Conservation (phyloP, 768 basidiomycete genomes). For the Suillus ampliporus region DNA sequence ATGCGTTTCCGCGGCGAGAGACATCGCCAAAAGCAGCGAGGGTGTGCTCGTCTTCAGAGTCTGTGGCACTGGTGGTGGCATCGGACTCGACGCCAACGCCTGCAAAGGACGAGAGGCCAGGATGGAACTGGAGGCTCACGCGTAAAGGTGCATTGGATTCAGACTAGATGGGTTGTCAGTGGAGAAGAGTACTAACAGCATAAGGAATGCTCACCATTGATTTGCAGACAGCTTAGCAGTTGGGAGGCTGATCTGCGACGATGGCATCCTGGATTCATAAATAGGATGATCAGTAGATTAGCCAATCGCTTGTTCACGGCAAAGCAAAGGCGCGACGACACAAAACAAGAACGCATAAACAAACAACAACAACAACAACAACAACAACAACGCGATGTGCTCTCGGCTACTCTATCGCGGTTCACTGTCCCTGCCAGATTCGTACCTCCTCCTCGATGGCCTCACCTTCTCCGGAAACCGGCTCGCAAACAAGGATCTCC, state of each 20-base stretch:
- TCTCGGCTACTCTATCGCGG: too few species aligned
- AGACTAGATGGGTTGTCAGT: neutral
- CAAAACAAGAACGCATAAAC: neutral
- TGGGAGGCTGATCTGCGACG: too few species aligned
- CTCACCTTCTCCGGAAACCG: constrained; percentile 67
- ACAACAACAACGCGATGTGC: neutral
- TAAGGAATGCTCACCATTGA: constrained; percentile 4
- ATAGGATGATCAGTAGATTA: too few species aligned
- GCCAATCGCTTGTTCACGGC: too few species aligned
- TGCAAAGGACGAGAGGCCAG: neutral
- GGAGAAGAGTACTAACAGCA: too few species aligned
- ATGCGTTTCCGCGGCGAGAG: too few species aligned
- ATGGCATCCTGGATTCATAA: too few species aligned
- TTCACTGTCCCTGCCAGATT: constrained; percentile 74
- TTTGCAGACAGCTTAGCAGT: too few species aligned
- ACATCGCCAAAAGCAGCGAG: constrained; percentile 53
- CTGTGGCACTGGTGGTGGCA: neutral
- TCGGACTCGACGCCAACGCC: neutral
- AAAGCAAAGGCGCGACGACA: neutral
- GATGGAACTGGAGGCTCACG: neutral
- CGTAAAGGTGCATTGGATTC: neutral
- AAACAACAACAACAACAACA: too few species aligned
- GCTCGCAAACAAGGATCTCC: constrained; percentile 45
- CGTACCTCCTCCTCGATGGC: constrained; percentile 74
- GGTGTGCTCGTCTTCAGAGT: constrained; percentile 44